These are phyloP conservation scores for Colletotrichum scovillei DNA, from an alignment of 2,329 filamentous ascomycete genomes.

Conservation along the genomic window DNA sequence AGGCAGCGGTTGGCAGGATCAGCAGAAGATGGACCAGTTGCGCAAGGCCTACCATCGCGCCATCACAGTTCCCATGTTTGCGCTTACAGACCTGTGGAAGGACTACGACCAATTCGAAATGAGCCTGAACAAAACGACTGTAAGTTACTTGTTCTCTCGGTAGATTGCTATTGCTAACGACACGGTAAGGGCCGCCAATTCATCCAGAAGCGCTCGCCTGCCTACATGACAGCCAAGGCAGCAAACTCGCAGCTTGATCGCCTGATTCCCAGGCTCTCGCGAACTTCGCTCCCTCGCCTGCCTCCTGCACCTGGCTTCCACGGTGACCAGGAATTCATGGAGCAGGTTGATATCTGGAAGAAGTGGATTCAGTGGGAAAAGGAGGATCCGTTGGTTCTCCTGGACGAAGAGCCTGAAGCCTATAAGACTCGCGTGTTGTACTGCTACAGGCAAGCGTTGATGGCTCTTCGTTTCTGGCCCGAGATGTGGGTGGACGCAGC, in stretches of 20 bases:
- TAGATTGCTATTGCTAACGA: neutral
- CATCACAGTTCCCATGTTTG: conserved; percentile 85
- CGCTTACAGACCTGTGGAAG: conserved; percentile 90
- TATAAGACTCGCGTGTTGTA: conserved; percentile 87
- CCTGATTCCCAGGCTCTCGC: conserved; percentile 79
- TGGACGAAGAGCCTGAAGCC: conserved; percentile 79
- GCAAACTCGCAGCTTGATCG: conserved; percentile 93
- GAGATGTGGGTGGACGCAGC: conserved; percentile 96
- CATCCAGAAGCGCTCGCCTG: conserved; percentile 89
- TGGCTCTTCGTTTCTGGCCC: conserved; percentile 94
- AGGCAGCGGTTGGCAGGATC: conserved; percentile 92
- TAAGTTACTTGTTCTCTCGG: conserved; percentile 53
- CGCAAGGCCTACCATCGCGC: conserved; percentile 94
- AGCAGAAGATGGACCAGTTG: conserved; percentile 96
- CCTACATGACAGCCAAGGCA: conserved; percentile 95
- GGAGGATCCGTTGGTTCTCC: conserved; percentile 87
- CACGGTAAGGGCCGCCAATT: conserved; percentile 87
- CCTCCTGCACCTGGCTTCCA: conserved; percentile 89
- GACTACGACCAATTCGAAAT: conserved; percentile 98
- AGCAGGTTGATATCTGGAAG: conserved; percentile 91
- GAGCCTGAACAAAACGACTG: conserved; percentile 90
- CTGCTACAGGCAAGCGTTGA: conserved; percentile 92
- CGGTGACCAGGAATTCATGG: conserved; percentile 84
- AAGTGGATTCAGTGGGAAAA: conserved; percentile 97
- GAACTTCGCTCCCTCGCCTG: conserved; percentile 82